Evolutionary conservation across 768 basidiomycete genomes (phyloP).

Genomic region (Ramaria sp.): DNA sequence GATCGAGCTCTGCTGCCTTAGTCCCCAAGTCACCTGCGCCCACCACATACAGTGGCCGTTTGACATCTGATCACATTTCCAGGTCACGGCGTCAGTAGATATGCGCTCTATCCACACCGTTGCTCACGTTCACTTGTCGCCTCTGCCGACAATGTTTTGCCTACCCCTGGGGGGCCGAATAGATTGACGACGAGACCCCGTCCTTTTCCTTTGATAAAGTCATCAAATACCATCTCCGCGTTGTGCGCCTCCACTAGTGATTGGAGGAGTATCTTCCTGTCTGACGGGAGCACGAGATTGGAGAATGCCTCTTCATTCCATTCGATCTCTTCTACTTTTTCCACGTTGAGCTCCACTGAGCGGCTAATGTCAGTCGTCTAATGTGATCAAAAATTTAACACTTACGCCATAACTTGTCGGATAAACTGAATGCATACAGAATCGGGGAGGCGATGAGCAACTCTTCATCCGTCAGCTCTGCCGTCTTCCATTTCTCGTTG

Average conservation of each 20-base stretch:
- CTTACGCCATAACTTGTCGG: slow-evolving; percentile 50
- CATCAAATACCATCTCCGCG: slow-evolving; percentile 40
- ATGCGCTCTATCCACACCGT: neutral
- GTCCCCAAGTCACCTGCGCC: slow-evolving; percentile 27
- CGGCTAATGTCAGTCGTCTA: neutral
- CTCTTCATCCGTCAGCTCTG: slow-evolving; percentile 39
- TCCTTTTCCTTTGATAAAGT: slow-evolving; percentile 56
- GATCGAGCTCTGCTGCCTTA: slow-evolving; percentile 21
- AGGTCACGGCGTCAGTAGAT: neutral
- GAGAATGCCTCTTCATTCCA: slow-evolving; percentile 50
- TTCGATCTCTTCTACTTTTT: slow-evolving; percentile 38
- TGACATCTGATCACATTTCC: slow-evolving; percentile 8
- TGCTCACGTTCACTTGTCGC: slow-evolving; percentile 25
- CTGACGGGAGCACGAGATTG: slow-evolving; percentile 46
- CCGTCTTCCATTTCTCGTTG: slow-evolving; percentile 10
- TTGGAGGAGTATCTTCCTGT: slow-evolving; percentile 42
- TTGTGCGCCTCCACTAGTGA: slow-evolving; percentile 52
- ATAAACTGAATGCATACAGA: slow-evolving; percentile 53
- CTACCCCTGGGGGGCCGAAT: slow-evolving; percentile 51
- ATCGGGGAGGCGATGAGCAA: slow-evolving; percentile 45
- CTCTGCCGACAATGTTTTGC: slow-evolving; percentile 28
- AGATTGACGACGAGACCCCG: slow-evolving; percentile 48
- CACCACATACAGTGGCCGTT: slow-evolving; percentile 23
- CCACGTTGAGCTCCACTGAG: slow-evolving; percentile 51
- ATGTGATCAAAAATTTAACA: slow-evolving; percentile 8